Percentiles rank a stretch among this genome's conserved stretches.
Evolutionary conservation across 2,329 filamentous ascomycete species (phyloP).

Genomic region (Simplicillium sp.): DNA sequence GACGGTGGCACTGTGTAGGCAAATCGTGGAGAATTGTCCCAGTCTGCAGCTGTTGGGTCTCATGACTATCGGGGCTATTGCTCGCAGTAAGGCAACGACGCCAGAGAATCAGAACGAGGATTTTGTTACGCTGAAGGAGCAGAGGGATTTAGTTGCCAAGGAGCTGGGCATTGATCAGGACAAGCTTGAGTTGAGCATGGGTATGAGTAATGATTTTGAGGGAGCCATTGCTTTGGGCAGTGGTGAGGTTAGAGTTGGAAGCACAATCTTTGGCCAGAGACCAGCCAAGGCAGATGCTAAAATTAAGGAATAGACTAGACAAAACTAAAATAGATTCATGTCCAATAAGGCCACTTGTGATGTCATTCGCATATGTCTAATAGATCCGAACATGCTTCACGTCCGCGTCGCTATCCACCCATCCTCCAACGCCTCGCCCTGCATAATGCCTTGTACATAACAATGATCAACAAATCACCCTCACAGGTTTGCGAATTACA

Average conservation of each 20-base stretch:
- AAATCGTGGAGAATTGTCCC: conserved; percentile 62
- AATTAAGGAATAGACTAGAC: conserved; percentile 35
- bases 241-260: conserved; percentile 83
- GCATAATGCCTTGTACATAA: too few species aligned
- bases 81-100: conserved; percentile 64
- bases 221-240: conserved; percentile 77
- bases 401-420: too few species aligned
- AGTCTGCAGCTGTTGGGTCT: conserved; percentile 68
- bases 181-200: conserved; percentile 86
- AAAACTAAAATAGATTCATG: too few species aligned
- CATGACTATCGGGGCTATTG: conserved; percentile 97
- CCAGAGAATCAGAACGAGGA: conserved; percentile 84
- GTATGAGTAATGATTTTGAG: conserved; percentile 96
- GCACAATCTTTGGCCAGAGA: conserved; percentile 83
- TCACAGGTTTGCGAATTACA: too few species aligned
- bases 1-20: conserved; percentile 54
- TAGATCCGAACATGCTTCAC: too few species aligned
- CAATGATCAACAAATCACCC: too few species aligned
- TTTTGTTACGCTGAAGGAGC: conserved; percentile 60
- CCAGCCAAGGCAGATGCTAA: conserved; percentile 72
- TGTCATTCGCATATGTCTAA: too few species aligned
- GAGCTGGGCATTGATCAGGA: conserved; percentile 37
- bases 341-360: too few species aligned
- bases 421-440: too few species aligned
- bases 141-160: conserved; percentile 58